Conservation (phyloP, 306 rosid genomes). For the Prosopis cineraria region DNA sequence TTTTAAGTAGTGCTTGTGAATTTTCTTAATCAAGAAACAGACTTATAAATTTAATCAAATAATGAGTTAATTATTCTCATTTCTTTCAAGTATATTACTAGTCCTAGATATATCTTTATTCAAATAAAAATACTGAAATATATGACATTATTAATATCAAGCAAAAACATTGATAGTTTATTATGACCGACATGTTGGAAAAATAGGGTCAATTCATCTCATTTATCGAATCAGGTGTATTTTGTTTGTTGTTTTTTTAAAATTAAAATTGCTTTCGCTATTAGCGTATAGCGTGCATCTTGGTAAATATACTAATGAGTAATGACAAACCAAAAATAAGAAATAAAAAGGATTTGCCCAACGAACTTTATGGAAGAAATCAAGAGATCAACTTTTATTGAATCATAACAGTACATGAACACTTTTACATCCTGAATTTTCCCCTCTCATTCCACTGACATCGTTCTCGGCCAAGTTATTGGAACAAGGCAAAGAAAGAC, state of each 20-base stretch:
- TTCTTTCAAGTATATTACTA: too few species aligned
- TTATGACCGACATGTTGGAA: background rate
- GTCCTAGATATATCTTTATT: too few species aligned
- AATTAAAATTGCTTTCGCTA: background rate
- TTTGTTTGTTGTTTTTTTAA: background rate
- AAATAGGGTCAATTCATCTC: background rate
- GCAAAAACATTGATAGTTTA: background rate
- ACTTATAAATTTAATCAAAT: background rate
- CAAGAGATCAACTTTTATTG: slow-evolving; percentile 33
- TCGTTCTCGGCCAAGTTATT: slow-evolving; percentile 30
- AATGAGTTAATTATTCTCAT: background rate
- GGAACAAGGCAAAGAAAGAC: slow-evolving; percentile 63
- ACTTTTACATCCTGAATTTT: background rate
- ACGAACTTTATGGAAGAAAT: background rate
- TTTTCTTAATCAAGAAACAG: background rate
- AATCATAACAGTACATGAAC: slow-evolving; percentile 6
- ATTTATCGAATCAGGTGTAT: background rate
- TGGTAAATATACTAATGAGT: background rate
- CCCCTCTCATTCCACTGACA: background rate
- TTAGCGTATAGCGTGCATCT: background rate
- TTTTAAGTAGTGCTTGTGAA: background rate
- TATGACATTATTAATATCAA: too few species aligned
- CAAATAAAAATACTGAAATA: too few species aligned
- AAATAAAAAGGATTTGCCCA: background rate
- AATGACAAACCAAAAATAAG: background rate